A percentile compares a stretch with the other conserved stretches of the same genome.
These are phyloP conservation scores for Cyclotella sp. DNA, from an alignment of 108 stramenopile species.

Conservation along the genomic window DNA sequence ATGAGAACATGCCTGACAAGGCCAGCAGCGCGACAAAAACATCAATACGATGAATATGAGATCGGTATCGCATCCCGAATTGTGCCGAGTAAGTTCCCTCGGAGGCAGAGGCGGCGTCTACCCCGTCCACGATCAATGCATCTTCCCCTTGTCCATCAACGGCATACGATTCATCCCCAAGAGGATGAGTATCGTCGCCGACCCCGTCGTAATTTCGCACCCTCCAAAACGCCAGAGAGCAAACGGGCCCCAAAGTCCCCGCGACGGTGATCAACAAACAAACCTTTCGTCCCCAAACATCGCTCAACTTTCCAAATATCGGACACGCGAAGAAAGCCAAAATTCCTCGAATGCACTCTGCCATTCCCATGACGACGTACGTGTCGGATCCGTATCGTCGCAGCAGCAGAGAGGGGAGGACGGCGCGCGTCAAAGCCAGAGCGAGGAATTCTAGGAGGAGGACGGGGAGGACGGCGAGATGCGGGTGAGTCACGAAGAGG, in stretches of 20 bases:
- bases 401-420: conserved; percentile 81
- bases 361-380: conserved; percentile 85
- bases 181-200: background rate
- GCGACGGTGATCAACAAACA: conserved; percentile 91
- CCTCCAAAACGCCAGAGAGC: conserved; percentile 84
- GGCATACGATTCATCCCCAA: background rate
- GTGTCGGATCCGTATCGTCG: conserved; percentile 67
- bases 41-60: conserved; percentile 36
- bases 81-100: conserved; percentile 12
- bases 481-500: conserved; percentile 31
- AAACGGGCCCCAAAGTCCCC: conserved; percentile 92
- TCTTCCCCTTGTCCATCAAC: background rate
- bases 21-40: conserved; percentile 80
- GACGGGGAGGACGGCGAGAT: conserved; percentile 91
- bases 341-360: conserved; percentile 91
- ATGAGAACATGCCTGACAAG: conserved; percentile 90
- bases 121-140: conserved; percentile 7
- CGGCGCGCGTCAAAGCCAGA: conserved; percentile 80
- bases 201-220: conserved; percentile 33
- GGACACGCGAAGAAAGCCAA: conserved; percentile 95
- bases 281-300: conserved; percentile 79
- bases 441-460: conserved; percentile 94
- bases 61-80: background rate
- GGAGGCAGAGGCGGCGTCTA: conserved; percentile 16
- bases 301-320: conserved; percentile 89